Conservation (phyloP, 1,139 yeast species). For the Geotrichum fermentans region DNA sequence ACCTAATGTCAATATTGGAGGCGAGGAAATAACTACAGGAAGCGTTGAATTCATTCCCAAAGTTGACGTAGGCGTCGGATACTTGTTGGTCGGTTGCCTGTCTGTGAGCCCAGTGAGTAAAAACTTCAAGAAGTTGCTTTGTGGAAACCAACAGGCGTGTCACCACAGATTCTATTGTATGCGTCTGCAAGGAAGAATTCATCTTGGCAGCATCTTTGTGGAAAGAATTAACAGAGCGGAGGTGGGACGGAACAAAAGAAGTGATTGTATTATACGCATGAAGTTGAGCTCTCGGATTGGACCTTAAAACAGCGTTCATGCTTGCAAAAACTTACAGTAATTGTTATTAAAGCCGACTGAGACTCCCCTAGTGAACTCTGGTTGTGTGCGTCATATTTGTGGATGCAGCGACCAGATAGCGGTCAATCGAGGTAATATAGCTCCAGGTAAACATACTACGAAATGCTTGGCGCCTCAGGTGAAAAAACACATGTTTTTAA, state of each 20-base stretch:
- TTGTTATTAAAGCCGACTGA: no score
- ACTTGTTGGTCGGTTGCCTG: conserved; percentile 76
- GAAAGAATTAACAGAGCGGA: not conserved
- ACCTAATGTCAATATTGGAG: conserved; percentile 60
- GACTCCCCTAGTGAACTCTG: no score
- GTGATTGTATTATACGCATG: not conserved
- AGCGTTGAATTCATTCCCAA: conserved; percentile 89
- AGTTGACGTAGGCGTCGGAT: conserved; percentile 81
- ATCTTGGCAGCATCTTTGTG: not conserved
- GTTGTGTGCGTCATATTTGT: no score
- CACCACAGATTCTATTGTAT: conserved; percentile 76
- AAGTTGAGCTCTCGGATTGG: no score
- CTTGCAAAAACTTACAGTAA: no score
- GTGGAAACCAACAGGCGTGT: conserved; percentile 82
- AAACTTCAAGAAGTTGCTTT: conserved; percentile 72
- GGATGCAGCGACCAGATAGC: no score
- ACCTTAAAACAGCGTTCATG: no score
- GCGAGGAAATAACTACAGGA: conserved; percentile 72
- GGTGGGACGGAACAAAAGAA: not conserved
- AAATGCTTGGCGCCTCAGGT: no score
- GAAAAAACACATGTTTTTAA: no score
- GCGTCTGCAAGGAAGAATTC: conserved; percentile 32
- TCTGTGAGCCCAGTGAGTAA: conserved; percentile 86
- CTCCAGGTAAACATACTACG: no score
- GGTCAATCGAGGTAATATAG: no score